These are phyloP conservation scores for Diaporthe sp. DNA, from an alignment of 2,329 filamentous ascomycete genomes.

Conservation along the genomic window DNA sequence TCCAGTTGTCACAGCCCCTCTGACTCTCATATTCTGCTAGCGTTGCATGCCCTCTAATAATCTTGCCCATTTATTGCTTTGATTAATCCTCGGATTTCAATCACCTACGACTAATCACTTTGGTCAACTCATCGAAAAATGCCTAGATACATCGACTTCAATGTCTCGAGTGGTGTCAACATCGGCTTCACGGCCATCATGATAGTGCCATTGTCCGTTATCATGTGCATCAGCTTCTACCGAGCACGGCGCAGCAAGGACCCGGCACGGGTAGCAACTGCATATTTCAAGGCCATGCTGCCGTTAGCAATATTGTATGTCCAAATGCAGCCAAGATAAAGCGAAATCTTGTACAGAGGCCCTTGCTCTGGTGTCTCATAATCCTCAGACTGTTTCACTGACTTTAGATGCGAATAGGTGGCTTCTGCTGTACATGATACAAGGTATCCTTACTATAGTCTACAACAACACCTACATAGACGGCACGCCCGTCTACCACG, in stretches of 20 bases:
- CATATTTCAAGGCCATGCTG: slow-evolving; percentile 22
- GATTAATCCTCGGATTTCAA: not conserved
- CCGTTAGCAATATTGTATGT: not conserved
- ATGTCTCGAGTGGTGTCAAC: not conserved
- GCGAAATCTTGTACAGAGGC: not conserved
- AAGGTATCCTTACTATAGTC: not conserved
- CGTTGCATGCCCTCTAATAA: not conserved
- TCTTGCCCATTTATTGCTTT: not conserved
- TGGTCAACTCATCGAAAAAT: not conserved
- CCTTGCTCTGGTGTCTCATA: no score
- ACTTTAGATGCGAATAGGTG: not conserved
- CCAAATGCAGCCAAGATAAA: not conserved
- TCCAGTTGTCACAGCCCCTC: not conserved
- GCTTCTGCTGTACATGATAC: not conserved
- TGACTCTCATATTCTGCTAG: not conserved
- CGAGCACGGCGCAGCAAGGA: slow-evolving; percentile 13
- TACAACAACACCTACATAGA: no score
- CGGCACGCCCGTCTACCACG: not conserved
- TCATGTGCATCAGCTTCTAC: slow-evolving; percentile 3
- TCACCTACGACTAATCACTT: no score
- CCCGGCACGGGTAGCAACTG: not conserved
- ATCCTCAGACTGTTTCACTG: not conserved
- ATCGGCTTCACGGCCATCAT: slow-evolving; percentile 3
- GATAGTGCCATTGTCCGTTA: not conserved
- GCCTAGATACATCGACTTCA: not conserved